phyloP scores from a whole-genome alignment of 805 yeast species.

The Lipomyces mesembrius region DNA sequence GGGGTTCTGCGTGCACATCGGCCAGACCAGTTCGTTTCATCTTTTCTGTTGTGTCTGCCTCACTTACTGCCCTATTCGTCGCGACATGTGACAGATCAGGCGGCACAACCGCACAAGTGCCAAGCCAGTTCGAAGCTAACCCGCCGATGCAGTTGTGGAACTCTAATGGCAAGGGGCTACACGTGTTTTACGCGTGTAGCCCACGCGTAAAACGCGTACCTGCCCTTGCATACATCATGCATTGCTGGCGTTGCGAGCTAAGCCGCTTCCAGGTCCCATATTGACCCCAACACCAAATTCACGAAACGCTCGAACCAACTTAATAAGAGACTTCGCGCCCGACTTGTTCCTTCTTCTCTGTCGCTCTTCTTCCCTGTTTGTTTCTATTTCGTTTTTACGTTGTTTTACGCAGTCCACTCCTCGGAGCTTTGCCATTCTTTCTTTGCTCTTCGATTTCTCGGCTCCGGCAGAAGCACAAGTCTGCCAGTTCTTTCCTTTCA shows the following conservation, averaged over 20 bases:
- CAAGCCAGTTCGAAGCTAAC: background rate
- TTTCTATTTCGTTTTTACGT: background rate
- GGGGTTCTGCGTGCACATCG: background rate
- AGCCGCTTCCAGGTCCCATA: background rate
- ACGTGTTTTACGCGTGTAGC: background rate
- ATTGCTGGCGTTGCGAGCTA: background rate
- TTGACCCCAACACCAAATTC: background rate
- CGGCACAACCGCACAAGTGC: background rate
- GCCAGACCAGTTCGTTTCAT: background rate
- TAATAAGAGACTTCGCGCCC: background rate
- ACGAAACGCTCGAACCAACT: background rate
- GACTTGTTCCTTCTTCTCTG: background rate
- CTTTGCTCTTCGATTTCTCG: slow-evolving; percentile 9
- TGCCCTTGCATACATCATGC: background rate
- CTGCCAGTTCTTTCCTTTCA: slow-evolving; percentile 20
- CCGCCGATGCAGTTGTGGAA: background rate
- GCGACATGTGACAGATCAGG: background rate
- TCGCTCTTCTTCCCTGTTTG: background rate
- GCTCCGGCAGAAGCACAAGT: slow-evolving; percentile 35
- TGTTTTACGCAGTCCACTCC: background rate
- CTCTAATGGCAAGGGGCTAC: background rate
- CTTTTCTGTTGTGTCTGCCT: background rate
- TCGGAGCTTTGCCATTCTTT: background rate
- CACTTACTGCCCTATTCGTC: background rate
- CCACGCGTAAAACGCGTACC: background rate